These are phyloP conservation scores for Oldenlandia corymbosa DNA, from an alignment of 257 asterid species.

Conservation along the genomic window DNA sequence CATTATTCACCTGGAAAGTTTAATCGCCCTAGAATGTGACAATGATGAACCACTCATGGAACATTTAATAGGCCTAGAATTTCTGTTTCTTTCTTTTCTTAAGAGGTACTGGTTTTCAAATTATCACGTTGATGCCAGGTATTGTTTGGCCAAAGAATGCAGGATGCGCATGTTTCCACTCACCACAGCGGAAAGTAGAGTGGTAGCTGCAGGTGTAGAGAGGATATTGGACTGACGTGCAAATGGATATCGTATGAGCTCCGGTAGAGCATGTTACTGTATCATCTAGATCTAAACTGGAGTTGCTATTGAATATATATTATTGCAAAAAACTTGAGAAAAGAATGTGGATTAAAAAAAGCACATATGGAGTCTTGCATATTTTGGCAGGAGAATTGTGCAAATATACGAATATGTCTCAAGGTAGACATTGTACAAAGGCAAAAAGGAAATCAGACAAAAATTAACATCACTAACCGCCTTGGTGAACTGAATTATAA, in stretches of 20 bases:
- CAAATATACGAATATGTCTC: conserved; percentile 6
- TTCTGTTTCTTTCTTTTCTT: conserved; percentile 4
- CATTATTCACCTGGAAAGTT: no score
- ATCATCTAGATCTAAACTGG: conserved; percentile 4
- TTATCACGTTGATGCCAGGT: not conserved
- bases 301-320: not conserved
- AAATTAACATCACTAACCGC: conserved; percentile 92
- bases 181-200: conserved; percentile 8
- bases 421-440: conserved; percentile 27
- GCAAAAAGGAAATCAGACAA: conserved; percentile 42
- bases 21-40: no score
- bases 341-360: not conserved
- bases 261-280: not conserved
- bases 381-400: not conserved
- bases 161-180: not conserved
- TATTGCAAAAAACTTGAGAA: conserved; percentile 1
- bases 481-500: conserved; percentile 93
- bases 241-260: not conserved
- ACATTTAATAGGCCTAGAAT: not conserved
- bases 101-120: not conserved
- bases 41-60: not conserved
- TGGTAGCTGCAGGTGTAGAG: not conserved
- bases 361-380: not conserved
- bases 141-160: not conserved
- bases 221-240: not conserved